phyloP scores from a whole-genome alignment of 805 yeast species.

The Yarrowia yakushimensis region DNA sequence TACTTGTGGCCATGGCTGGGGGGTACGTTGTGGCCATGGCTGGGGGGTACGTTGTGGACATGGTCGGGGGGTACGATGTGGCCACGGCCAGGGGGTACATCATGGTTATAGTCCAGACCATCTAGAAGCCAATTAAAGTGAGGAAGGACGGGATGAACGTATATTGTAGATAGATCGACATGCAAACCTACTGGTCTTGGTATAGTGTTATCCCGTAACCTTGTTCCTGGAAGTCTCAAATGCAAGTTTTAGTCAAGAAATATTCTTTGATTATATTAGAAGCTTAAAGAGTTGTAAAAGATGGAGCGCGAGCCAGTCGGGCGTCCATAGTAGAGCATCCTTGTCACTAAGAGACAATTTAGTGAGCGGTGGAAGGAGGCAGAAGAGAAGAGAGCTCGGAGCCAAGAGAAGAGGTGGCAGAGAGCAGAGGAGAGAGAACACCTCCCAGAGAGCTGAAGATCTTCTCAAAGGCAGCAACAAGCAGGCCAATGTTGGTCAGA shows the following conservation, averaged over 20 bases:
- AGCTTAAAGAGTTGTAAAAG: conserved; percentile 11
- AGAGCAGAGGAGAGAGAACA: neutral
- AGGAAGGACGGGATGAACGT: no score
- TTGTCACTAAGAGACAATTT: neutral
- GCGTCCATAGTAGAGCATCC: no score
- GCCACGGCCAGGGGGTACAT: no score
- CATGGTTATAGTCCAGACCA: no score
- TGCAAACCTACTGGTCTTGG: neutral
- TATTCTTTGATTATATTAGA: neutral
- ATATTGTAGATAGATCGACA: neutral
- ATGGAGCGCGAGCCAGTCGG: neutral
- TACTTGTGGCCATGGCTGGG: no score
- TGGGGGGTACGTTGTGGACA: no score
- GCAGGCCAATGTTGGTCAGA: neutral
- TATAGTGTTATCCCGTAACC: conserved; percentile 4
- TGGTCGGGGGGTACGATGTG: no score
- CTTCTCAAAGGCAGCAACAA: neutral
- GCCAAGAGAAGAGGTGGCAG: conserved; percentile 23
- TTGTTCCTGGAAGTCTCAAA: conserved; percentile 7
- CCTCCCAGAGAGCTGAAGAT: conserved; percentile 2
- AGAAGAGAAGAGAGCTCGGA: neutral
- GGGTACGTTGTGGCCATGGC: no score
- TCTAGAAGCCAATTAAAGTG: no score
- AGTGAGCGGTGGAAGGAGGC: neutral
- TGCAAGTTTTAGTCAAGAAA: neutral